These are phyloP conservation scores for Oehlia diaphana DNA, from an alignment of 192 early-diverging fungal genomes.

Conservation along the genomic window DNA sequence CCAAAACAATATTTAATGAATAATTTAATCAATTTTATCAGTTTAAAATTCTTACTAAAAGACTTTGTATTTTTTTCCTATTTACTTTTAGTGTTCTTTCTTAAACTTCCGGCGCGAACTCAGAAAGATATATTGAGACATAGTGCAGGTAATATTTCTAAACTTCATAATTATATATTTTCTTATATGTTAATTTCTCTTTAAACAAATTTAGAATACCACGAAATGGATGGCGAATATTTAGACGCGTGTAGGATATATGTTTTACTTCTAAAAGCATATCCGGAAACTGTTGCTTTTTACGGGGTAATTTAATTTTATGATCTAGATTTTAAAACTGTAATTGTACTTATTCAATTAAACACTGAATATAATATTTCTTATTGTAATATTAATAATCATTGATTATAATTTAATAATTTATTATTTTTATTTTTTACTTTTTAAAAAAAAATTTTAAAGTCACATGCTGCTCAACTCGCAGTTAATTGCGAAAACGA, in stretches of 20 bases:
- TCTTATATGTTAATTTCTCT: neutral
- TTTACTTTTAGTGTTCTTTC: constrained; percentile 15
- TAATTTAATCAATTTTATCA: neutral
- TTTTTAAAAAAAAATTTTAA: neutral
- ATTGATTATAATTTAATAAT: neutral
- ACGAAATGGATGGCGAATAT: neutral
- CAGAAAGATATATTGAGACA: constrained; percentile 3
- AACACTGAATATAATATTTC: neutral
- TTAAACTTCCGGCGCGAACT: constrained; percentile 8
- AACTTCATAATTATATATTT: neutral
- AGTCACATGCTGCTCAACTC: constrained; percentile 25
- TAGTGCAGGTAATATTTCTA: constrained; percentile 6
- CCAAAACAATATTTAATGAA: neutral
- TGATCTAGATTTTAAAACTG: neutral
- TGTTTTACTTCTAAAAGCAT: constrained; percentile 5
- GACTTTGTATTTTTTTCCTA: neutral
- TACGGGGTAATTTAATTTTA: constrained; percentile 22
- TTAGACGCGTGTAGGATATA: constrained; percentile 22
- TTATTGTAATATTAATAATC: neutral
- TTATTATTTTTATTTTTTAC: neutral
- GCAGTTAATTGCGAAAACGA: constrained; percentile 10
- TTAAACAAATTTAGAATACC: constrained; percentile 8
- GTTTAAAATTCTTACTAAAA: neutral
- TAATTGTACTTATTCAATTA: neutral
- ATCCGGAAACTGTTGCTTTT: constrained; percentile 10